Evolutionary conservation across 2,329 filamentous ascomycete species (phyloP), one percentile per base, ranked within the genome.

Genomic region (Apiospora sp.): DNA sequence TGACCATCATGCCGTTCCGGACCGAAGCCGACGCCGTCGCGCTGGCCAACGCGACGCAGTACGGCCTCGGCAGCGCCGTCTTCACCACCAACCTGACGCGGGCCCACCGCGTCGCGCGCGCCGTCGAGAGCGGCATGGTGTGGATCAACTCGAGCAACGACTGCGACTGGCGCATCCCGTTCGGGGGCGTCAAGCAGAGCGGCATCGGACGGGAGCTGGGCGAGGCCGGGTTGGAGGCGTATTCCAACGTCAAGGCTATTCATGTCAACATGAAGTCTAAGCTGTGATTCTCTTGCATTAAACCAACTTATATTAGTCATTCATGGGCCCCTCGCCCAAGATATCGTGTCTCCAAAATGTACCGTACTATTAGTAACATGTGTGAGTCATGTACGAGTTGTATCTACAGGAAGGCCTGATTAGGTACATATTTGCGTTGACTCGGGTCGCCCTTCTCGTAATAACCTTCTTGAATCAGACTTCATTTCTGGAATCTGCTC

Each of bases 31-130:
- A 97, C 72, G 93, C 90, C 75, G 91, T 97, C 83, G 85, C 87
- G 77, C 84, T 93, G 70, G 93, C 89, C 76, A 96, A 97, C 87
- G 87, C 91, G 84, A 92, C 90, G 79, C 90, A 84, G 76, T 97
- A 96, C 86, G 94, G 94, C 79, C 90, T 97, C 61, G 94, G 94
- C 73, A 92, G 94, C 71, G 94, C 93, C 75, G 88, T 97, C 64
- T 94, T 96, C 89, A 97, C 94, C 79, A 91, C 84, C 77, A 91
- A 95, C 85, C 87, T 97, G 81, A 94, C 93, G 88, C 95, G 92
- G 0, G 93, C 94, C 78, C 89, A 96, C 81, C 90, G 93, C 73
- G 93, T 96, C 72, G 91, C 91, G 82, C 95, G 95, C 82, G 86
- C 85, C 16, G 85, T 97, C 79, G 89, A 89, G 82, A 94, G 94